phyloP scores from a whole-genome alignment of 78 protist genomes.

The Dictyostelium intermedium region DNA sequence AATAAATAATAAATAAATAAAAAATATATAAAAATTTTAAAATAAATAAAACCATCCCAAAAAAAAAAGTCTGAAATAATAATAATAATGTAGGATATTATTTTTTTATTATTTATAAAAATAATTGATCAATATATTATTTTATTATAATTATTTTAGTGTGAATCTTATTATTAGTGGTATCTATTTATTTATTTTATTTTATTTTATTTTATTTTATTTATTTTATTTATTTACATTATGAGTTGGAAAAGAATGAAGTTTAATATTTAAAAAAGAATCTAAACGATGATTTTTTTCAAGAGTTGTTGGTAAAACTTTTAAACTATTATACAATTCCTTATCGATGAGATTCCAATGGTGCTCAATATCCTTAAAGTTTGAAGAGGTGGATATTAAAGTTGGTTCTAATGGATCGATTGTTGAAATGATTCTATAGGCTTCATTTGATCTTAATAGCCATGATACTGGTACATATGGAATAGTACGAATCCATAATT shows the following conservation, averaged over 20 bases:
- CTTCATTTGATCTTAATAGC: neutral
- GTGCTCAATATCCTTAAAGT: neutral
- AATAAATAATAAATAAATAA: no score
- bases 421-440: conserved; percentile 16
- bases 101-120: no score
- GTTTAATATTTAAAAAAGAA: neutral
- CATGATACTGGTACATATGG: conserved; percentile 1
- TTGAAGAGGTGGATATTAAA: conserved; percentile 9
- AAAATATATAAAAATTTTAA: no score
- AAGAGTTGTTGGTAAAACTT: neutral
- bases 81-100: no score
- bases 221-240: neutral
- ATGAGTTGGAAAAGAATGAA: neutral
- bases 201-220: neutral
- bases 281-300: neutral
- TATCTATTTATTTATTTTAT: no score
- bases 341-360: conserved; percentile 25
- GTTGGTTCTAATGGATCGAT: conserved; percentile 5
- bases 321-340: conserved; percentile 12
- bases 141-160: no score
- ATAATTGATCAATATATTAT: no score
- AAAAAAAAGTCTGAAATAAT: no score
- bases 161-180: no score
- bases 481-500: neutral
- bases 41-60: no score